These are phyloP conservation scores for Colletotrichum sp. DNA, from an alignment of 2,329 filamentous ascomycete genomes.

Conservation along the genomic window DNA sequence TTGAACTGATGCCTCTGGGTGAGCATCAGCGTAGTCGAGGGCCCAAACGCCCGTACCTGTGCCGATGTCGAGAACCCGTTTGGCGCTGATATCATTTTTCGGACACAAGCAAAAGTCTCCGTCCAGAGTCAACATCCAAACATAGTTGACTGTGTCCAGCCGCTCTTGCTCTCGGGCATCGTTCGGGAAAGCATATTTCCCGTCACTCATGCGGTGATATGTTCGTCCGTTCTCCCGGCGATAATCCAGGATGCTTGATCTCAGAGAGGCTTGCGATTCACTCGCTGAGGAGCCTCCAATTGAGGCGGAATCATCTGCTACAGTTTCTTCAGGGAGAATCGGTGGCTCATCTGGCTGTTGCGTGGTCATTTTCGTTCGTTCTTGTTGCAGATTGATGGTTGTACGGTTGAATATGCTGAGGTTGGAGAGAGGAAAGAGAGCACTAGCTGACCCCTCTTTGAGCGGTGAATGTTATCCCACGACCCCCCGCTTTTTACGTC, in stretches of 20 bases:
- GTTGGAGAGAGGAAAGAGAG: too few relatives aligned
- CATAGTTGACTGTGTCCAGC: background rate
- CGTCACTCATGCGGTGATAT: background rate
- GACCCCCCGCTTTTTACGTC: too few relatives aligned
- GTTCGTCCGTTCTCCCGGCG: background rate
- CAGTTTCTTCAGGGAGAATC: too few relatives aligned
- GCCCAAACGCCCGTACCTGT: background rate
- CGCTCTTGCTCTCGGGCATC: background rate
- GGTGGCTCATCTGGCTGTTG: too few relatives aligned
- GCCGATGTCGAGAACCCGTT: conserved; percentile 23
- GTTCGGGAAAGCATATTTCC: conserved; percentile 25
- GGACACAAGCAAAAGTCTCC: conserved; percentile 33
- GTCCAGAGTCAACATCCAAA: background rate
- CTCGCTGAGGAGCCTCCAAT: too few relatives aligned
- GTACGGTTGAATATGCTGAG: too few relatives aligned
- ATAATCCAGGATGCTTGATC: background rate
- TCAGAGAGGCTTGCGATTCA: background rate
- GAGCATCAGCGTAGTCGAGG: background rate
- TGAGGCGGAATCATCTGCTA: too few relatives aligned
- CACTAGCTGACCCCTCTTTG: too few relatives aligned
- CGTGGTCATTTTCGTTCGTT: too few relatives aligned
- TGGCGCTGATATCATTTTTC: background rate
- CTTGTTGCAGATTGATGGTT: too few relatives aligned
- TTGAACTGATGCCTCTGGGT: too few relatives aligned
- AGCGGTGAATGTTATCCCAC: too few relatives aligned